phyloP scores from a whole-genome alignment of 2,329 filamentous ascomycete genomes.

The Colletotrichum graminicola region DNA sequence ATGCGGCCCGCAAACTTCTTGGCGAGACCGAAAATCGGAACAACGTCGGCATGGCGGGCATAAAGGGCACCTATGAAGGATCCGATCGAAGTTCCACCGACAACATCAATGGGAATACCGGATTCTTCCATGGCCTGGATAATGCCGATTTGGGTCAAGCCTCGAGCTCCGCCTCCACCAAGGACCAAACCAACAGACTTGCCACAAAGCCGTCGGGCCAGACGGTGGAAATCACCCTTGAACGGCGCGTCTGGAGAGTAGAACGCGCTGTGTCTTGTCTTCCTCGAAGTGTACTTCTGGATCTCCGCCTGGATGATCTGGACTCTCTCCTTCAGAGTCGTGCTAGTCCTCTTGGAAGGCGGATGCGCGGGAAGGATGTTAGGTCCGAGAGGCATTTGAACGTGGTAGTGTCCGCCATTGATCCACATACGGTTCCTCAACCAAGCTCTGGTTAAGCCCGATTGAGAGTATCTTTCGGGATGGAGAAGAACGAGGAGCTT shows the following conservation, averaged over 20 bases:
- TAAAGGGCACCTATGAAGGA: constrained; percentile 96
- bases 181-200: constrained; percentile 95
- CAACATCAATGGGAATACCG: constrained; percentile 93
- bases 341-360: constrained; percentile 82
- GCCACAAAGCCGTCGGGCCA: constrained; percentile 89
- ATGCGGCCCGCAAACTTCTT: constrained; percentile 99
- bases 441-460: constrained; percentile 90
- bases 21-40: constrained; percentile 94
- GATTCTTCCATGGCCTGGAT: constrained; percentile 96
- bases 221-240: constrained; percentile 95
- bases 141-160: constrained; percentile 92
- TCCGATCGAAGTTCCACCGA: constrained; percentile 96
- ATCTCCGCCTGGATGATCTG: constrained; percentile 97
- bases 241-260: constrained; percentile 93
- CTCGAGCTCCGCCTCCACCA: constrained; percentile 91
- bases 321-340: constrained; percentile 89
- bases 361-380: constrained; percentile 82
- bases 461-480: constrained; percentile 85
- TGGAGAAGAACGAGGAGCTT: constrained; percentile 94
- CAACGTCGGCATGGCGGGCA: constrained; percentile 94
- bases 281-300: constrained; percentile 96
- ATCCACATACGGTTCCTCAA: constrained; percentile 95
- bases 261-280: constrained; percentile 86
- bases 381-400: constrained; percentile 91
- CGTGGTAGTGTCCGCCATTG: constrained; percentile 96